Evolutionary conservation across 140 eudicot species (phyloP).

Genomic region (Bidens hawaiensis): DNA sequence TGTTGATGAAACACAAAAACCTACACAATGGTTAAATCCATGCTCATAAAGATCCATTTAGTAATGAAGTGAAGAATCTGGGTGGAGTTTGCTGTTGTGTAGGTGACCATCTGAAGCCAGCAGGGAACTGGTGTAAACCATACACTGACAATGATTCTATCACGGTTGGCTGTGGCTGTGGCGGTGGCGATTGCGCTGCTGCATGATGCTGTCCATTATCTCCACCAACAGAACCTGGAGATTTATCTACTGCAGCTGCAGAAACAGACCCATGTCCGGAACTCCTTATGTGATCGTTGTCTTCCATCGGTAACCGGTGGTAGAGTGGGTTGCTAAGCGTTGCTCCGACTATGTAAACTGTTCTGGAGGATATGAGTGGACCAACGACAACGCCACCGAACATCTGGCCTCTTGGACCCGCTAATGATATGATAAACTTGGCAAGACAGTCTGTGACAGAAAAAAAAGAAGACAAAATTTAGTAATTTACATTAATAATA

Average conservation of each 20-base stretch:
- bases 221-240: constrained; percentile 7
- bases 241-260: not conserved
- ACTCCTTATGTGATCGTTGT: not conserved
- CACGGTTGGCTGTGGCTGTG: not conserved
- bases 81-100: constrained; percentile 27
- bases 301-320: constrained; percentile 21
- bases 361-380: constrained; percentile 32
- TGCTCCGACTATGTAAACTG: constrained; percentile 28
- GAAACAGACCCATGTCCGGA: constrained; percentile 7
- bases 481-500: not conserved
- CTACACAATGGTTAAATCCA: not conserved
- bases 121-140: constrained; percentile 21
- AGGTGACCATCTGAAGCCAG: constrained; percentile 39
- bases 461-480: too few species aligned
- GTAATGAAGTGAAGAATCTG: constrained; percentile 18
- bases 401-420: constrained; percentile 38
- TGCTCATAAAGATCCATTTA: not conserved
- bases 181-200: constrained; percentile 3
- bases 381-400: constrained; percentile 31
- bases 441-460: not conserved
- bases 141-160: constrained; percentile 12
- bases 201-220: constrained; percentile 3
- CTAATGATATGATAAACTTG: constrained; percentile 38
- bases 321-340: constrained; percentile 30
- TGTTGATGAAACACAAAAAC: not conserved